Conservation (phyloP, 73 alveolate genomes). For the Paramecium caudatum region DNA sequence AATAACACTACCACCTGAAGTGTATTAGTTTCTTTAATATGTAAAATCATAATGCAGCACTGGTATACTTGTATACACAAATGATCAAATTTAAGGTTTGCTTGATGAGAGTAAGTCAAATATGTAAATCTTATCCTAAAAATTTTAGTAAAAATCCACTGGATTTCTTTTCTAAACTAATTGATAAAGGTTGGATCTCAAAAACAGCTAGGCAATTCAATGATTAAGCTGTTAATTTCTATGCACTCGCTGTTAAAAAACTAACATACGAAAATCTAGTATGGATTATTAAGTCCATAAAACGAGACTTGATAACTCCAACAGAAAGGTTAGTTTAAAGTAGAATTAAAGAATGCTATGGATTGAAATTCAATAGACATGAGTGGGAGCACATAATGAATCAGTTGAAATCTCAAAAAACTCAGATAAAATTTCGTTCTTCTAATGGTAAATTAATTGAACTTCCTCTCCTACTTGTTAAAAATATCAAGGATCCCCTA, state of each 20-base stretch:
- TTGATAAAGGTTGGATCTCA: conserved; percentile 63
- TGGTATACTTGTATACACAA: conserved; percentile 18
- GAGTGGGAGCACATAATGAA: conserved; percentile 87
- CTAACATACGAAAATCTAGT: conserved; percentile 84
- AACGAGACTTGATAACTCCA: conserved; percentile 85
- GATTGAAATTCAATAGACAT: conserved; percentile 78
- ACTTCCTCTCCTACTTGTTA: conserved; percentile 41
- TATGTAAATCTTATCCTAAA: background rate
- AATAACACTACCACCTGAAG: conserved; percentile 54
- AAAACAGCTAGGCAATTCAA: conserved; percentile 44
- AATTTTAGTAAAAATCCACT: background rate
- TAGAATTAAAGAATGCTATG: conserved; percentile 86
- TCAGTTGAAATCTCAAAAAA: conserved; percentile 61
- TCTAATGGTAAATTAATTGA: conserved; percentile 67
- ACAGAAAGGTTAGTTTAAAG: conserved; percentile 85
- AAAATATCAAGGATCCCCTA: conserved; percentile 70
- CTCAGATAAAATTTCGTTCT: conserved; percentile 19
- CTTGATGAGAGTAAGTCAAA: conserved; percentile 15
- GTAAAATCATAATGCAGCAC: conserved; percentile 1
- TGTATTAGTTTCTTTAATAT: background rate
- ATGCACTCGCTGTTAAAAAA: conserved; percentile 19
- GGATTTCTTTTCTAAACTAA: conserved; percentile 43
- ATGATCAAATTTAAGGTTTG: conserved; percentile 17
- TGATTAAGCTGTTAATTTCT: conserved; percentile 16
- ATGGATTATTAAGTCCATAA: conserved; percentile 82